Base-by-base conservation (phyloP, 176 grass and related monocot species). In the Carex pumila region DNA sequence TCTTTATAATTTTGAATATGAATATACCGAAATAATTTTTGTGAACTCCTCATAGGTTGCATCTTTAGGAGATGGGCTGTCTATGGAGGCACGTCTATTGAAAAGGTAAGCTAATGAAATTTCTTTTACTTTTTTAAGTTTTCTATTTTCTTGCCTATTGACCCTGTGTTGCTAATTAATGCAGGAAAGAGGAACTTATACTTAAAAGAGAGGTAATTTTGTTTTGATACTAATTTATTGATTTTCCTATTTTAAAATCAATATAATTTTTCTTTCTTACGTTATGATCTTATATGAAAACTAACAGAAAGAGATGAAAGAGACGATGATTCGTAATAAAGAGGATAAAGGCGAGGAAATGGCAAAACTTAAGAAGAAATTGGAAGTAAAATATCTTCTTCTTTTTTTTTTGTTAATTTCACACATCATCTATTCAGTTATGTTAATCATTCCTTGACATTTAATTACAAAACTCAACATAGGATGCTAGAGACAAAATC, bases 71-170 rank as follows among this genome's bases (percentile, higher is more conserved):
- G 88, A 98, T 94, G 93, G 96, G 53, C 83, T 90, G 83, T 98
- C 96, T 88, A 87, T 98, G 89, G 96, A 98, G 80, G 93, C 91
- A 80, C 94, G 94, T 58, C 85, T 95, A 76, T 84, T 98, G 89
- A 95, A 93, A 90, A 95, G 89, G 96, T 95, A 93, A 85, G 60
- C n/a, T 86, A 69, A 45, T 25, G n/a, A 53, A 65, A 29, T 56
- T 76, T 76, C 25, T 25, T 25, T 4, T 39, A 39, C 31, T 6
- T 22, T 21, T 61, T 49, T 34, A 39, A 66, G 21, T 62, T 57
- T 49, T 73, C 3, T 15, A 37, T n/a, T 55, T 84, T 58, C 64
- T 58, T 84, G 75, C 19, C 55, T 45, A 74, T 85, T 77, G 8
- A 79, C 72, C 52, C 55, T 70, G 64, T 79, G 15, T 7, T n/a